Evolutionary conservation across 73 alveolate species (phyloP).

Genomic region (Blepharisma stoltei): DNA sequence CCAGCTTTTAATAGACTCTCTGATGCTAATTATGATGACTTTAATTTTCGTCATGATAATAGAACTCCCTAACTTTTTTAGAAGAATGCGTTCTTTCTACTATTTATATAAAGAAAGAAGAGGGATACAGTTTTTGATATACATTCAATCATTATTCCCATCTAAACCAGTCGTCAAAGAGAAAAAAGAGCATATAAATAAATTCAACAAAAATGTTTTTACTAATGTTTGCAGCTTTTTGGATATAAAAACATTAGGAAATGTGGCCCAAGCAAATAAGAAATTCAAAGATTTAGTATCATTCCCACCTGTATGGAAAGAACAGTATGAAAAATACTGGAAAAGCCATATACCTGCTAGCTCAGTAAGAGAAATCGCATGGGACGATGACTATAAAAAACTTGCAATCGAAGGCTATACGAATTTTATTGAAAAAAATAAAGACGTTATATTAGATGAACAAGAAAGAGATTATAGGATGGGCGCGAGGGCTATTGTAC

Average conservation of each 20-base stretch:
- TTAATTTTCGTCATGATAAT: not conserved
- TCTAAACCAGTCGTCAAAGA: not conserved
- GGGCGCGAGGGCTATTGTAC: slow-evolving; percentile 22
- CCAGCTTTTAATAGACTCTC: slow-evolving; percentile 4
- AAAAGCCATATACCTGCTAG: not conserved
- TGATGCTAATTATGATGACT: slow-evolving; percentile 10
- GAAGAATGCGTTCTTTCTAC: slow-evolving; percentile 25
- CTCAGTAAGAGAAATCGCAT: not conserved
- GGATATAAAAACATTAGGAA: slow-evolving; percentile 6
- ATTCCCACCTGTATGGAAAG: slow-evolving; percentile 14
- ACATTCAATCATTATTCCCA: slow-evolving; percentile 3
- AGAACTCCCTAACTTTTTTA: slow-evolving; percentile 8
- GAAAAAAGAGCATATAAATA: not conserved
- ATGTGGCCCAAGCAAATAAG: not conserved
- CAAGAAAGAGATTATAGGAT: slow-evolving; percentile 31
- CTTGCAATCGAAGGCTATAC: slow-evolving; percentile 7
- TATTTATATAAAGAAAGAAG: slow-evolving; percentile 18
- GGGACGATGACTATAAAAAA: slow-evolving; percentile 1
- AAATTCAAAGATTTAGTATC: slow-evolving; percentile 10
- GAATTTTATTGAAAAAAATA: not conserved
- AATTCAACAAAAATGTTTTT: slow-evolving; percentile 9
- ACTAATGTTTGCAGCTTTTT: not conserved
- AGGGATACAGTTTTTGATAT: not conserved
- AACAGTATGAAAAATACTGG: slow-evolving; percentile 27
- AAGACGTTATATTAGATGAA: slow-evolving; percentile 24